Percentiles rank a stretch among this genome's conserved stretches.
Conservation (phyloP, 2,329 filamentous ascomycete genomes). For the Stachybotrys elegans region DNA sequence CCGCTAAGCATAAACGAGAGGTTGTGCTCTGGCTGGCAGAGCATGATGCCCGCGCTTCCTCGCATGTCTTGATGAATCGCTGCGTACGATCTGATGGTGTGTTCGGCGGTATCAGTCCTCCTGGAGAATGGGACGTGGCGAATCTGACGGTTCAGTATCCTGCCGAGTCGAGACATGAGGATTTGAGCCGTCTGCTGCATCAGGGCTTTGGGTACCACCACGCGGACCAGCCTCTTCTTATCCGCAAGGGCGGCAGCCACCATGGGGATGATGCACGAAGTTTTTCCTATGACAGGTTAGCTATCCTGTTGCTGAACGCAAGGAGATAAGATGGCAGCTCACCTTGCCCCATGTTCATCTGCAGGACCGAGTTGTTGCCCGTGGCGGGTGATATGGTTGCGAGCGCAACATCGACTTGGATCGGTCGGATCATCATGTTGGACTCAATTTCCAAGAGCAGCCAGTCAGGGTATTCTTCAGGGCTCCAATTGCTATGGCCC, state of each 20-base stretch:
- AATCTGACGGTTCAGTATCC: constrained; percentile 46
- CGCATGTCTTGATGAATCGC: constrained; percentile 34
- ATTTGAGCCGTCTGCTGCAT: constrained; percentile 53
- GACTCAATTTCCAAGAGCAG: constrained; percentile 62
- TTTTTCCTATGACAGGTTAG: constrained; percentile 39
- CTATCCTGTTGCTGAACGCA: constrained; percentile 18
- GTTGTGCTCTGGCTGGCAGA: constrained; percentile 58
- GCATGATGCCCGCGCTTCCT: constrained; percentile 44
- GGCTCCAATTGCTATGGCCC: constrained; percentile 51
- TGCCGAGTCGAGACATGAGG: constrained; percentile 49
- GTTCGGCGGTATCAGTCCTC: constrained; percentile 26
- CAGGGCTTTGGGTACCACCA: constrained; percentile 54
- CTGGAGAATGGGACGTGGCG: constrained; percentile 55
- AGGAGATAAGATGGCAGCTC: constrained; percentile 21
- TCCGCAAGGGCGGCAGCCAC: constrained; percentile 40
- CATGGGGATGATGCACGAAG: constrained; percentile 52
- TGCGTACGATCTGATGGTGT: constrained; percentile 24
- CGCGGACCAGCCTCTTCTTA: constrained; percentile 40
- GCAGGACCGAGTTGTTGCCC: constrained; percentile 52
- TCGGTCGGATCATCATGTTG: constrained; percentile 55
- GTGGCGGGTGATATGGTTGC: constrained; percentile 53
- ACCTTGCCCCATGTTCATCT: constrained; percentile 64
- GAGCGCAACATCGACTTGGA: constrained; percentile 57
- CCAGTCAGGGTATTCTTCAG: constrained; percentile 54
- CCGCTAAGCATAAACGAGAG: constrained; percentile 62